A percentile compares a stretch with the other conserved stretches of the same genome.
These are phyloP conservation scores for Penicillium sp. DNA, from an alignment of 2,329 filamentous ascomycete genomes.

Conservation along the genomic window DNA sequence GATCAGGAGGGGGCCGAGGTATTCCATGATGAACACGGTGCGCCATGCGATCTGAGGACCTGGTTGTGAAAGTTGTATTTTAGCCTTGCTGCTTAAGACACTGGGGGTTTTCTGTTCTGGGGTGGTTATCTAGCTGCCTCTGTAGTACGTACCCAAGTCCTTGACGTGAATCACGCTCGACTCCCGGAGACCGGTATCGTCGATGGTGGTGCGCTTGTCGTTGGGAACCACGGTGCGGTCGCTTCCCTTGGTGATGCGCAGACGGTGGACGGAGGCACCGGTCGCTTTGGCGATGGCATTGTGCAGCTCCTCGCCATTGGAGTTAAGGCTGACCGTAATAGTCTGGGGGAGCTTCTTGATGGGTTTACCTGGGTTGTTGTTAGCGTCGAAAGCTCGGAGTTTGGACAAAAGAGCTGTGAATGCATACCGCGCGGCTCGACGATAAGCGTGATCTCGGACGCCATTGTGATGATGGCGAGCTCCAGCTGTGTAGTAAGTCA, in stretches of 20 bases:
- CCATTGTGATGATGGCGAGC: constrained; percentile 24
- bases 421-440: constrained; percentile 43
- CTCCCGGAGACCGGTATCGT: constrained; percentile 54
- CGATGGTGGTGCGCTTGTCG: constrained; percentile 47
- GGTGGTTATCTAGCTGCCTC: neutral
- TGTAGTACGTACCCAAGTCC: constrained; percentile 67
- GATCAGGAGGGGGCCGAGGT: constrained; percentile 84
- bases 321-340: constrained; percentile 50
- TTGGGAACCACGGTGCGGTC: constrained; percentile 58
- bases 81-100: constrained; percentile 10
- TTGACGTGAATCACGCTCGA: constrained; percentile 73
- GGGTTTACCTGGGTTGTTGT: constrained; percentile 51
- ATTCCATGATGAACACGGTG: constrained; percentile 93
- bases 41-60: constrained; percentile 87
- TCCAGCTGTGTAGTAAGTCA: neutral
- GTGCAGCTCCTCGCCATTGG: constrained; percentile 55
- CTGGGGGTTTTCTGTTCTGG: neutral
- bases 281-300: constrained; percentile 52
- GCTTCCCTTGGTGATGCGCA: constrained; percentile 61
- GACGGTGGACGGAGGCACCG: constrained; percentile 54
- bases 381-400: neutral
- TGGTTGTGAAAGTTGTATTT: constrained; percentile 37
- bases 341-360: constrained; percentile 58
- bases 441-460: constrained; percentile 37
- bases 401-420: constrained; percentile 3